These are phyloP conservation scores for Colletotrichum liaoningense DNA, from an alignment of 2,329 filamentous ascomycete species.

Conservation along the genomic window DNA sequence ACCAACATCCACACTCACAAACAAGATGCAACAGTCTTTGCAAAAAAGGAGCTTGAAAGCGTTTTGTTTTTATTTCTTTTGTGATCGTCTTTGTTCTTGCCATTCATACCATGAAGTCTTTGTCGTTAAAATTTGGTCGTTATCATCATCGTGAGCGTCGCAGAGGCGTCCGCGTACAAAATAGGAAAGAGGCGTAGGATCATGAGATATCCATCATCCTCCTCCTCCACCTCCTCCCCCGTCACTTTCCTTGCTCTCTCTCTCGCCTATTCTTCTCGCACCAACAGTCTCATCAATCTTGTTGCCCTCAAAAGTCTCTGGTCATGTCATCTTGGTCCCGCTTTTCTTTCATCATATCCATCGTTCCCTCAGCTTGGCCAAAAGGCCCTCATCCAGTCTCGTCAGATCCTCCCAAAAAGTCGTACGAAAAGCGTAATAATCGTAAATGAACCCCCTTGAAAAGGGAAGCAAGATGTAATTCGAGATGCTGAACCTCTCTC, in stretches of 20 bases:
- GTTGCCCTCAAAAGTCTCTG: neutral
- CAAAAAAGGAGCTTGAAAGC: neutral
- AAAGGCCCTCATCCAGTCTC: neutral
- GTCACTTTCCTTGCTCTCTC: no score
- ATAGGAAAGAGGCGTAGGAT: neutral
- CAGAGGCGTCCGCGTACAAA: neutral
- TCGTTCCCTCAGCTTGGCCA: neutral
- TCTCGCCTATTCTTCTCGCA: neutral
- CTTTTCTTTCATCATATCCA: neutral
- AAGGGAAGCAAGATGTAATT: neutral
- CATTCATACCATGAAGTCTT: conserved; percentile 19
- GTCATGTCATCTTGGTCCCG: neutral
- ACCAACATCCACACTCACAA: no score
- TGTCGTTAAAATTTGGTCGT: conserved; percentile 16
- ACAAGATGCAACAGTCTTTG: neutral
- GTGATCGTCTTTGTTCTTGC: neutral
- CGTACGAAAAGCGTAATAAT: neutral
- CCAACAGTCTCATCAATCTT: neutral
- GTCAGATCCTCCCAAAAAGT: neutral
- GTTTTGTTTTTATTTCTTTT: conserved; percentile 8
- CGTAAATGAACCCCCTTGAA: neutral
- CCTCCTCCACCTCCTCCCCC: neutral
- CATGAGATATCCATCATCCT: neutral
- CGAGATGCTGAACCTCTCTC: neutral
- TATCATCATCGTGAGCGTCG: conserved; percentile 26